phyloP scores from a whole-genome alignment of 352 stramenopile species.

The Paralagenidium karlingii region DNA sequence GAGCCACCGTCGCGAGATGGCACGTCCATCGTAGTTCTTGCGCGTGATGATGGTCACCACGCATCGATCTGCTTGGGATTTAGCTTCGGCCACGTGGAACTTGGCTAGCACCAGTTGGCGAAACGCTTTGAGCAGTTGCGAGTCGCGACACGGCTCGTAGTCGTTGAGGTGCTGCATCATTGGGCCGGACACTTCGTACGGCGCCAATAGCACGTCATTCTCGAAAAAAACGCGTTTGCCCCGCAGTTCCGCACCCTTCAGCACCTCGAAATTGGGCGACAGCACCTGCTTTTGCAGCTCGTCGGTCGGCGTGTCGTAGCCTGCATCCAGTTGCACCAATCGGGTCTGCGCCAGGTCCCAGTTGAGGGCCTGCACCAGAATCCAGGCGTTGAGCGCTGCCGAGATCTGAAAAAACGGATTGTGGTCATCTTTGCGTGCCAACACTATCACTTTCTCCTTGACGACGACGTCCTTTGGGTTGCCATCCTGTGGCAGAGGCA shows the following conservation, averaged over 20 bases:
- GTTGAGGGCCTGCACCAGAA: conserved; percentile 15
- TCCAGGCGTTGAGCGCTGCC: conserved; percentile 24
- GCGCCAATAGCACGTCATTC: conserved; percentile 24
- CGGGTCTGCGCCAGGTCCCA: conserved; percentile 17
- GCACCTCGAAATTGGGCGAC: conserved; percentile 9
- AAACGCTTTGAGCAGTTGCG: conserved; percentile 35
- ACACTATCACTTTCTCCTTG: conserved; percentile 20
- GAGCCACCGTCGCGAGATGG: conserved; percentile 42
- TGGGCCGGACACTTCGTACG: conserved; percentile 34
- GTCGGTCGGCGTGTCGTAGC: conserved; percentile 24
- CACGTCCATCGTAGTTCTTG: conserved; percentile 25
- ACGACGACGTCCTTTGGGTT: too few species aligned
- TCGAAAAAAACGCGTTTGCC: conserved; percentile 19
- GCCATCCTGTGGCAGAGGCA: too few species aligned
- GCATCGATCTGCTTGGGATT: background rate
- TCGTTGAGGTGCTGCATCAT: conserved; percentile 68
- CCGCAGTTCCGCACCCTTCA: conserved; percentile 20
- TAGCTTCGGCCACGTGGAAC: conserved; percentile 3
- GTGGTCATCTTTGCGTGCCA: conserved; percentile 29
- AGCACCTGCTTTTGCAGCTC: conserved; percentile 24
- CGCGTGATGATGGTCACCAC: conserved; percentile 50
- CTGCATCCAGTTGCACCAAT: conserved; percentile 31
- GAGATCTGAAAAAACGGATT: conserved; percentile 47
- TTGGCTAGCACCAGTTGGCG: conserved; percentile 9
- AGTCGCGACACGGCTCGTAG: conserved; percentile 36